Evolutionary conservation across 2,329 filamentous ascomycete genomes (phyloP), one percentile per base, ranked within the genome.

Genomic region (Colletotrichum salicis): DNA sequence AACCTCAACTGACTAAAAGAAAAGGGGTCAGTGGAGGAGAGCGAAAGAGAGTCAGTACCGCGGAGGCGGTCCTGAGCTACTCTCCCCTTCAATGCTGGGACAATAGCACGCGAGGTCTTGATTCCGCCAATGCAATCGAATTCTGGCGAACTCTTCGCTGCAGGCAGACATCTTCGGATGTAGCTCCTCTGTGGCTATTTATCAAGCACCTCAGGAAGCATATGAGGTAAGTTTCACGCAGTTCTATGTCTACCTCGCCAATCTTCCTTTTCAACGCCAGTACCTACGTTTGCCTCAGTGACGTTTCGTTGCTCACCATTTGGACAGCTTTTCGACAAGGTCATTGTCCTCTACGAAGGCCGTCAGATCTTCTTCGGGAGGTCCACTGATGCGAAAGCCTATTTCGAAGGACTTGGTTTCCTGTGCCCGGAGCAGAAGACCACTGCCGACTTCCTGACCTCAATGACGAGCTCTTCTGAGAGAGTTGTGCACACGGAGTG

Each of bases 401-500:
- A 91, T 78, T 94, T 94, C 76, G 83, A 90, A 70, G 81, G 86
- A 22, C 84, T 94, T 69, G 92, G 92, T 0, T 94, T 92, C 75
- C 83, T 88, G 27, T 92, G 82, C 27, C 82, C 82, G 2, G 81
- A 83, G 4, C 78, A 83, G 48, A 83, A 91, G 76, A 94, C 92
- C 0, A 93, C 92, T 0, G 89, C 92, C 1, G 93, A 94, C 78
- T 94, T 94, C 81, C 80, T 94, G 61, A 94, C 93, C 2, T 90
- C 91, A 2, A 81, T 86, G 6, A 85, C 84, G 1, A 78, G 75
- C 29, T 73, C 56, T 15, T 55, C 78, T 4, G 78, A 79, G 51
- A 77, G 78, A 45, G 58, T 73, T 5, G 58, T 77, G 15, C 73
- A 45, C 0, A 59, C 67, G 2, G 67, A 27, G 1, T 73, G 59